Evolutionary conservation across 1,139 yeast species (phyloP).

Genomic region (Nakaseomyces nivariensis): DNA sequence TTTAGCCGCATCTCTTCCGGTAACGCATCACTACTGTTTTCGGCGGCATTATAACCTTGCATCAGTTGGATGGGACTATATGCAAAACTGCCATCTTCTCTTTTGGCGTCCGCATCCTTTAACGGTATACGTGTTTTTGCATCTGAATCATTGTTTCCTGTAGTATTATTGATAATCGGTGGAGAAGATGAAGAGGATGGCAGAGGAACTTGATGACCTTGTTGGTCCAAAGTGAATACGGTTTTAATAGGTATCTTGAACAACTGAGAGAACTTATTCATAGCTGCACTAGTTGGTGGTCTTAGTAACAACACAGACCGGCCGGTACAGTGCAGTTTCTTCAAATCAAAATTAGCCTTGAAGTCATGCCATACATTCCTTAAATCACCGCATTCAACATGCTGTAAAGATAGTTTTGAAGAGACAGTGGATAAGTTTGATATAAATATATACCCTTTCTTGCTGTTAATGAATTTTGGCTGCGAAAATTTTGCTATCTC

Average conservation of each 20-base stretch:
- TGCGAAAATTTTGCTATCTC: slow-evolving; percentile 52
- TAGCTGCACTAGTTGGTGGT: slow-evolving; percentile 65
- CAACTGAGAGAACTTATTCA: slow-evolving; percentile 72
- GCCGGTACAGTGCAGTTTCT: slow-evolving; percentile 75
- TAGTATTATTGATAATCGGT: no score
- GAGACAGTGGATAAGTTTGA: slow-evolving; percentile 77
- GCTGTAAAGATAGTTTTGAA: slow-evolving; percentile 59
- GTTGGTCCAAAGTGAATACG: neutral
- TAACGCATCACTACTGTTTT: neutral
- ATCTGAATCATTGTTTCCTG: no score
- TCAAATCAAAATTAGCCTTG: slow-evolving; percentile 64
- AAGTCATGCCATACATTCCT: slow-evolving; percentile 45
- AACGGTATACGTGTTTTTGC: no score
- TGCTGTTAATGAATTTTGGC: slow-evolving; percentile 40
- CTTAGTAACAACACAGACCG: slow-evolving; percentile 64
- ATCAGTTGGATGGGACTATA: neutral
- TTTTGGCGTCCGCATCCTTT: no score
- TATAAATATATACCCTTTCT: slow-evolving; percentile 55
- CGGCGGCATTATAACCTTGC: neutral
- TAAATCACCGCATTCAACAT: slow-evolving; percentile 57
- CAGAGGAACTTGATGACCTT: no score
- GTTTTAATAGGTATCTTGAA: slow-evolving; percentile 37
- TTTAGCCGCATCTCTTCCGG: neutral
- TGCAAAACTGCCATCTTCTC: neutral
- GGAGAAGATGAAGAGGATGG: no score